Evolutionary conservation across 177 flowering plant genomes (phyloP).

Genomic region (Vitis hybrid): DNA sequence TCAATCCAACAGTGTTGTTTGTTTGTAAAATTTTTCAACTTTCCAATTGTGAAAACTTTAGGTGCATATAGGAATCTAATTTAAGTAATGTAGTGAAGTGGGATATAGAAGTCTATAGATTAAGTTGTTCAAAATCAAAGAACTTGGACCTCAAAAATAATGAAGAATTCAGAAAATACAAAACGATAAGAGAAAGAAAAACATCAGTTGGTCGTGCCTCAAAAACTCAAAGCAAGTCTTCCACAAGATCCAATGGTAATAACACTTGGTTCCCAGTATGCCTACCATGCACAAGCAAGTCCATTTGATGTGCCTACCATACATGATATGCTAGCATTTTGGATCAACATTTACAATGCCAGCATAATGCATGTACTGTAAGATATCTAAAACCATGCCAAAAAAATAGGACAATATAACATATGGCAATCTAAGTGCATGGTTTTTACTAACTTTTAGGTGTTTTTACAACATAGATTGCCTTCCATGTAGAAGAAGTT

Average conservation of each 20-base stretch:
- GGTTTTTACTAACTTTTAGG: slow-evolving; percentile 42
- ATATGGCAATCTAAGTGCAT: background rate
- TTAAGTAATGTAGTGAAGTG: fast-evolving
- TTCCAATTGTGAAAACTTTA: too few relatives aligned
- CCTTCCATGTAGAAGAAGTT: slow-evolving; percentile 69
- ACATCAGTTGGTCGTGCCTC: too few relatives aligned
- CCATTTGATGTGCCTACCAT: background rate
- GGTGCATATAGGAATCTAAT: too few relatives aligned
- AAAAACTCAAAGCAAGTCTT: background rate
- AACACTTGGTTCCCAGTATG: background rate
- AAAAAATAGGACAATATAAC: background rate
- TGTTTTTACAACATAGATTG: slow-evolving; percentile 84
- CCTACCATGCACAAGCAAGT: background rate
- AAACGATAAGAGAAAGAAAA: too few relatives aligned
- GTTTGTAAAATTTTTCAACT: too few relatives aligned
- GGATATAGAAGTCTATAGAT: too few relatives aligned
- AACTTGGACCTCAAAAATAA: too few relatives aligned
- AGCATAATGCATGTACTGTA: slow-evolving; percentile 87
- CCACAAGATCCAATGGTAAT: slow-evolving; percentile 33
- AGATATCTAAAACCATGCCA: slow-evolving; percentile 27
- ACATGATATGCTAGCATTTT: slow-evolving; percentile 59
- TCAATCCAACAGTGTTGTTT: too few relatives aligned
- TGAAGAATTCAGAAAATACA: too few relatives aligned
- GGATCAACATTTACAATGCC: slow-evolving; percentile 90
- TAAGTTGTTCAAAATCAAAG: too few relatives aligned